Conservation (phyloP, 345 rosid genomes). For the Eucalyptus cloeziana region DNA sequence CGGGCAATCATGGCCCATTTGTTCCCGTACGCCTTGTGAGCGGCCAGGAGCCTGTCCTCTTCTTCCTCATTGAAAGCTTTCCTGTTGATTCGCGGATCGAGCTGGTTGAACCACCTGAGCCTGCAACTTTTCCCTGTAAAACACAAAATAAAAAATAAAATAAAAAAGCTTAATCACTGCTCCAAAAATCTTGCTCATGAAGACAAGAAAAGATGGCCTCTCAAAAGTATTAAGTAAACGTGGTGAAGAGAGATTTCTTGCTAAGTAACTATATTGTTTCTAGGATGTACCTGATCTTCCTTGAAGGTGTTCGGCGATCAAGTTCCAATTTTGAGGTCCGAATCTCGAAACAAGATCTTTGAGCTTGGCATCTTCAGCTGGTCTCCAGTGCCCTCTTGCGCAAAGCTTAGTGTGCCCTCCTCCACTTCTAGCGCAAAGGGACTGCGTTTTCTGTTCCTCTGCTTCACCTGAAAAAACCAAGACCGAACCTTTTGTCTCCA, state of each 20-base stretch:
- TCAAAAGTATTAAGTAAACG: background rate
- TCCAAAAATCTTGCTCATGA: background rate
- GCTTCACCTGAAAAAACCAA: background rate
- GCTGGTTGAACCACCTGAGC: slow-evolving; percentile 42
- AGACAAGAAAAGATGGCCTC: background rate
- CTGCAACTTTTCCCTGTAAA: slow-evolving; percentile 36
- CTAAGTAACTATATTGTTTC: background rate
- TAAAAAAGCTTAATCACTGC: background rate
- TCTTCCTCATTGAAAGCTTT: slow-evolving; percentile 29
- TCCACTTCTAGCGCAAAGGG: background rate
- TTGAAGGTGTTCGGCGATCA: background rate
- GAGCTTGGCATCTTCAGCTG: slow-evolving; percentile 4
- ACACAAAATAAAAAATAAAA: background rate
- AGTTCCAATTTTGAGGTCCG: slow-evolving; percentile 10
- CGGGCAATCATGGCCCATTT: slow-evolving; percentile 27
- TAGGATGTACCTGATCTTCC: slow-evolving; percentile 4
- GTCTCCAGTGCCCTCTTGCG: slow-evolving; percentile 6
- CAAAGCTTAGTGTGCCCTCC: background rate
- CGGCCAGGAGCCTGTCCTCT: slow-evolving; percentile 25
- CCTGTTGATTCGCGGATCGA: slow-evolving; percentile 32
- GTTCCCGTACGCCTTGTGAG: slow-evolving; percentile 29
- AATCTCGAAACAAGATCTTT: slow-evolving; percentile 1
- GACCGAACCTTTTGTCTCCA: background rate
- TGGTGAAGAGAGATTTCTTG: background rate
- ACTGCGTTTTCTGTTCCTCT: background rate